Evolutionary conservation across 164 flowering plant genomes (phyloP).

Genomic region (Aristolochia fimbriata): DNA sequence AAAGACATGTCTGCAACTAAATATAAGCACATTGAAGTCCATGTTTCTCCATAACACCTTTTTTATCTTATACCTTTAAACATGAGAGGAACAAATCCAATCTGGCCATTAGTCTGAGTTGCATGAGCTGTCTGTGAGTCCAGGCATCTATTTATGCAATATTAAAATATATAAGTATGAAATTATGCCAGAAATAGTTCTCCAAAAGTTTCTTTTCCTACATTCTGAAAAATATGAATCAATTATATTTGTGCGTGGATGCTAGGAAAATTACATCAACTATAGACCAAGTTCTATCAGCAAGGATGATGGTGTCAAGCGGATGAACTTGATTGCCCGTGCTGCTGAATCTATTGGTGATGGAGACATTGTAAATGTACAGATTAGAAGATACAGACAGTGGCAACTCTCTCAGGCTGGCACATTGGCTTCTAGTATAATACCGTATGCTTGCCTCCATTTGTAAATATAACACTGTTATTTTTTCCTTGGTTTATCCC

Average conservation of each 20-base stretch:
- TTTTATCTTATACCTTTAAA: too few species aligned
- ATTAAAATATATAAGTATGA: too few species aligned
- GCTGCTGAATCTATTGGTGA: constrained; percentile 94
- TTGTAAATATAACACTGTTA: background rate
- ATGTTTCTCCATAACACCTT: too few species aligned
- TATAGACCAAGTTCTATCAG: constrained; percentile 68
- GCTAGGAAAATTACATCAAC: constrained; percentile 89
- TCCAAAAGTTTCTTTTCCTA: background rate
- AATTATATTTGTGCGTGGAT: background rate
- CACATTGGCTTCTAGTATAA: constrained; percentile 58
- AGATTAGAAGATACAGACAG: constrained; percentile 83
- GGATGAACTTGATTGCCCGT: constrained; percentile 76
- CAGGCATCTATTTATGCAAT: too few species aligned
- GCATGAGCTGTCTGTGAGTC: background rate
- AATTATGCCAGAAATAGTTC: too few species aligned
- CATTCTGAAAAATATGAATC: background rate
- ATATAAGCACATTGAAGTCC: too few species aligned
- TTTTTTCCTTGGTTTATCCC: background rate
- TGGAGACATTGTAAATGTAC: constrained; percentile 91
- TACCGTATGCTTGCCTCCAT: constrained; percentile 62
- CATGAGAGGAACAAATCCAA: too few species aligned
- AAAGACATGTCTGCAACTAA: too few species aligned
- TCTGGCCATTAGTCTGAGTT: background rate
- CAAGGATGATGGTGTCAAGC: constrained; percentile 77
- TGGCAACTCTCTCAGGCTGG: constrained; percentile 89